phyloP scores from a whole-genome alignment of 192 early-diverging fungal genomes.

The Backusella macrospora region DNA sequence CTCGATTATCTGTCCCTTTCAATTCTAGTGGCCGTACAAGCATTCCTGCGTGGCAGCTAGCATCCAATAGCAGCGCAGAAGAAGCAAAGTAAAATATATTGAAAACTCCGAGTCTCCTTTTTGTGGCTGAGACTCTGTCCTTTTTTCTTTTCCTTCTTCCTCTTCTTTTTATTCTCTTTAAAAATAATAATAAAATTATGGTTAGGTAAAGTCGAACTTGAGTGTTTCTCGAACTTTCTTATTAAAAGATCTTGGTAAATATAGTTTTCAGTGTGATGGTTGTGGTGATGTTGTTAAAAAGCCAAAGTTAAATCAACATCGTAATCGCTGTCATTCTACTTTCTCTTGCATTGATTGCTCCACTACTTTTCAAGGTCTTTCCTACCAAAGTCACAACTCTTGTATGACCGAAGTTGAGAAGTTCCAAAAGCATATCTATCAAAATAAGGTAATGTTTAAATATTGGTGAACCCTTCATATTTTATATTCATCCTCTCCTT shows the following conservation, averaged over 20 bases:
- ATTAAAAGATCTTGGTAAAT: neutral
- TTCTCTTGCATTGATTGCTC: constrained; percentile 94
- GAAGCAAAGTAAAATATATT: neutral
- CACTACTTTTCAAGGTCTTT: constrained; percentile 75
- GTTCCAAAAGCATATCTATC: constrained; percentile 84
- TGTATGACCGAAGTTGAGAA: constrained; percentile 97
- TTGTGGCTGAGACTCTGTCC: constrained; percentile 20
- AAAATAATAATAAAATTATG: neutral
- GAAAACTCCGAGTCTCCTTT: neutral
- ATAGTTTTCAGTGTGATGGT: constrained; percentile 60
- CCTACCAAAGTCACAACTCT: constrained; percentile 80
- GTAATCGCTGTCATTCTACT: constrained; percentile 79
- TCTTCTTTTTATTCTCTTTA: neutral
- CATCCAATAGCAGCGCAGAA: constrained; percentile 6
- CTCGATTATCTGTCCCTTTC: constrained; percentile 19
- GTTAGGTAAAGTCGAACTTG: neutral
- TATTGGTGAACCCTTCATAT: neutral
- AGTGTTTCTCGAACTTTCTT: neutral
- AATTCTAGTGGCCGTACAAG: constrained; percentile 5
- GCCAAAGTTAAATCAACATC: constrained; percentile 87
- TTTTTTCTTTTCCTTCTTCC: neutral
- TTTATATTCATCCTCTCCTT: neutral
- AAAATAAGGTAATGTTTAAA: constrained; percentile 62
- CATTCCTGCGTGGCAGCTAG: constrained; percentile 69
- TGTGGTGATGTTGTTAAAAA: constrained; percentile 93